phyloP scores from a whole-genome alignment of 1,284 basidiomycete species.

The Xerocomus nothofagi region DNA sequence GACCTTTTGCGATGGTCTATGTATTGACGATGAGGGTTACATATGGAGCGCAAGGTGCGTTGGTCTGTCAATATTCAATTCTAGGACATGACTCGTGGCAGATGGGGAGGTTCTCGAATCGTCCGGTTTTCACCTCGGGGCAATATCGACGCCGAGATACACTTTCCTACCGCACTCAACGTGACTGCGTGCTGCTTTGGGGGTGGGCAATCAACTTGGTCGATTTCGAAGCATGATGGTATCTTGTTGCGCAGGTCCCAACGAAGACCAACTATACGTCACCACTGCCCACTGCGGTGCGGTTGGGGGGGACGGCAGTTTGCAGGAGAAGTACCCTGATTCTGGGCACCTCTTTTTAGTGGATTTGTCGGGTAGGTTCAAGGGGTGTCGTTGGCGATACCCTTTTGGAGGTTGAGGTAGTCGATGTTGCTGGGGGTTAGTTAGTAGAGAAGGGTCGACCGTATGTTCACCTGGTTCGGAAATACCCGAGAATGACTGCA shows the following conservation, averaged over 20 bases:
- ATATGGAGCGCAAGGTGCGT: constrained; percentile 67
- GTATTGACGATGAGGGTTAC: constrained; percentile 61
- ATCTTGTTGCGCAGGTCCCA: constrained; percentile 44
- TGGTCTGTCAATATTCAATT: constrained; percentile 7
- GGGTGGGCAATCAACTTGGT: constrained; percentile 38
- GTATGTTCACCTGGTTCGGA: constrained; percentile 29
- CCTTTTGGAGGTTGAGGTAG: constrained; percentile 32
- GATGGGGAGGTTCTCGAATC: constrained; percentile 64
- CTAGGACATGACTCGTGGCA: constrained; percentile 25
- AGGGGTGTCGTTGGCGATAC: constrained; percentile 44
- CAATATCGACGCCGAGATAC: constrained; percentile 51
- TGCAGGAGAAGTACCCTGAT: constrained; percentile 55
- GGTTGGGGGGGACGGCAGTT: constrained; percentile 47
- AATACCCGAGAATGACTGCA: constrained; percentile 43
- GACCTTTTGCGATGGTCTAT: constrained; percentile 63
- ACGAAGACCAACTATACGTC: constrained; percentile 62
- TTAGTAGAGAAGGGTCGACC: too few species aligned
- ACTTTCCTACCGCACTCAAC: constrained; percentile 58
- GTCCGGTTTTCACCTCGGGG: constrained; percentile 55
- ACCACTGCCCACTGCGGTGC: constrained; percentile 67
- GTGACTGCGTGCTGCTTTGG: constrained; percentile 71
- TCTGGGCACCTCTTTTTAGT: constrained; percentile 67
- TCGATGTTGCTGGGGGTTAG: too few species aligned
- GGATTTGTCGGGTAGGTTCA: constrained; percentile 54
- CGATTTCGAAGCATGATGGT: background rate